Evolutionary conservation across 2,329 filamentous ascomycete species (phyloP).

Genomic region (Tolypocladium guangdongense): DNA sequence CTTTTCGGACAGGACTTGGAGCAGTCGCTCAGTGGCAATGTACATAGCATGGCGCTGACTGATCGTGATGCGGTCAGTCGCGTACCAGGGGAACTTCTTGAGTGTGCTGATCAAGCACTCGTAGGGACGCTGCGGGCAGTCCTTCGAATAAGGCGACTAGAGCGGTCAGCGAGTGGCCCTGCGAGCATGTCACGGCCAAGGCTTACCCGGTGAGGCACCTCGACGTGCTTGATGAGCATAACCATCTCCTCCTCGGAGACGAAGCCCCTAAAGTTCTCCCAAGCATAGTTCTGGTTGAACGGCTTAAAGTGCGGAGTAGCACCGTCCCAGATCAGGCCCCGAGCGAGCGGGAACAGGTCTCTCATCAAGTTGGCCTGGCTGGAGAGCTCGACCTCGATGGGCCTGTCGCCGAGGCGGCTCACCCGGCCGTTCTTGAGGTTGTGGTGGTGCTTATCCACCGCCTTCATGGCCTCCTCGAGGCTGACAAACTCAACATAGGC

Average conservation of each 20-base stretch:
- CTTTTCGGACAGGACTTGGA: conserved; percentile 32
- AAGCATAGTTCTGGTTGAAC: conserved; percentile 25
- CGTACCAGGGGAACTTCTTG: conserved; percentile 53
- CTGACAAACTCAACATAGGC: conserved; percentile 47
- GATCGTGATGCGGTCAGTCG: conserved; percentile 44
- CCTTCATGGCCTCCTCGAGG: conserved; percentile 39
- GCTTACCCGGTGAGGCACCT: conserved; percentile 50
- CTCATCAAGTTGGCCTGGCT: conserved; percentile 47
- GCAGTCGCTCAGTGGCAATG: conserved; percentile 36
- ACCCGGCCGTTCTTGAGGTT: conserved; percentile 27
- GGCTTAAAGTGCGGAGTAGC: conserved; percentile 28
- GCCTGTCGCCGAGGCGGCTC: conserved; percentile 44
- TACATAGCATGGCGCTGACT: conserved; percentile 43
- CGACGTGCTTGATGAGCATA: conserved; percentile 53
- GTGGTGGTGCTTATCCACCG: conserved; percentile 36
- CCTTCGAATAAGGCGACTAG: conserved; percentile 47
- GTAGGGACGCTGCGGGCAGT: conserved; percentile 53
- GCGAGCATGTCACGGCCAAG: neutral
- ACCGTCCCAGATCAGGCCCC: conserved; percentile 44
- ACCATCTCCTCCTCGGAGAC: conserved; percentile 51
- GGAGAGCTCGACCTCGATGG: conserved; percentile 45
- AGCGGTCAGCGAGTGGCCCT: conserved; percentile 1
- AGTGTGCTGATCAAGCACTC: conserved; percentile 55
- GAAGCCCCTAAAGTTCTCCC: conserved; percentile 48
- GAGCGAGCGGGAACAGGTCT: conserved; percentile 49